phyloP scores from a whole-genome alignment of 1,139 yeast genomes.

The Suhomyces yuchorum region DNA sequence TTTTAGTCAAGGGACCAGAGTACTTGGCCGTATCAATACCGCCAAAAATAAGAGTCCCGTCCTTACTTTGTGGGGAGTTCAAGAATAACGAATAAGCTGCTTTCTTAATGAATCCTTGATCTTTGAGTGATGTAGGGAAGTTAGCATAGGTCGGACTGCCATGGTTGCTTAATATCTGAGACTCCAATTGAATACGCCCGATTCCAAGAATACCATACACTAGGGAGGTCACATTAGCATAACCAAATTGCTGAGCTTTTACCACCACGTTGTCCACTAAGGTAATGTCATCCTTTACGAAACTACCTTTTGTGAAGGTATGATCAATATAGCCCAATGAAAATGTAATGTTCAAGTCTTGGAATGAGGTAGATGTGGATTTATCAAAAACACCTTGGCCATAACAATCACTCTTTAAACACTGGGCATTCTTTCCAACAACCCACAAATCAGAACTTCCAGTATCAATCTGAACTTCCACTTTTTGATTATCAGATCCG shows the following conservation, averaged over 20 bases:
- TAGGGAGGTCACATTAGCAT: conserved; percentile 19
- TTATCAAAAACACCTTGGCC: conserved; percentile 16
- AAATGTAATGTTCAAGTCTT: conserved; percentile 12
- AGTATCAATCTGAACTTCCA: conserved; percentile 21
- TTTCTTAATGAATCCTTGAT: conserved; percentile 23
- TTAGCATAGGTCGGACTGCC: conserved; percentile 18
- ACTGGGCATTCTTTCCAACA: conserved; percentile 25
- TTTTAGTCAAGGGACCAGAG: conserved; percentile 20
- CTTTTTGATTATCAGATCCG: conserved; percentile 17
- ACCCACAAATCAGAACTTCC: conserved; percentile 29
- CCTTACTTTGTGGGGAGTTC: conserved; percentile 14
- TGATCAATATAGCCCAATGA: conserved; percentile 20
- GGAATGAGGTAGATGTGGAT: conserved; percentile 11
- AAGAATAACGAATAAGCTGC: conserved; percentile 27
- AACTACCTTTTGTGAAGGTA: conserved; percentile 18
- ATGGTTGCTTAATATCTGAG: not conserved
- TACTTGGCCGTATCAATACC: conserved; percentile 24
- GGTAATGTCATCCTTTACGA: conserved; percentile 20
- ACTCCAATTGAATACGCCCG: conserved; percentile 29
- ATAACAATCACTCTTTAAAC: conserved; percentile 20
- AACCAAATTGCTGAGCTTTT: conserved; percentile 22
- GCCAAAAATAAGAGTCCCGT: conserved; percentile 24
- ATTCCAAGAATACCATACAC: conserved; percentile 35
- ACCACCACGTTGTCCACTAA: conserved; percentile 17
- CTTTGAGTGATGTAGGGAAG: conserved; percentile 24